These are phyloP conservation scores for Coleophoma eucalyptorum DNA, from an alignment of 2,329 filamentous ascomycete genomes.

Conservation along the genomic window DNA sequence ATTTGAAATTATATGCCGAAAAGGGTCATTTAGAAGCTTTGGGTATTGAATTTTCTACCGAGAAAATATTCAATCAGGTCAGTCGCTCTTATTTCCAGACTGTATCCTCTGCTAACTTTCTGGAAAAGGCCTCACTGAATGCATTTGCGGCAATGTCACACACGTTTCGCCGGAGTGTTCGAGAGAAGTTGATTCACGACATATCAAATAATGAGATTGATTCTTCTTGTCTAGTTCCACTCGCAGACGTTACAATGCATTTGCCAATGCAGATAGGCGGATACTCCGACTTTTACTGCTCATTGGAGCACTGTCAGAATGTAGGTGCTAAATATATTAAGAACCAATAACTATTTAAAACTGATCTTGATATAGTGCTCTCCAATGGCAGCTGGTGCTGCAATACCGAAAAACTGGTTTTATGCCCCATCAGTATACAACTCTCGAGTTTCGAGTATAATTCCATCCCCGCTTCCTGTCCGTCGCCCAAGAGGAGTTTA, in stretches of 20 bases:
- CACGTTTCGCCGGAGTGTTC: constrained; percentile 52
- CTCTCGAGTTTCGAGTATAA: constrained; percentile 50
- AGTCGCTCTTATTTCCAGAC: too few relatives aligned
- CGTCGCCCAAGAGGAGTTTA: constrained; percentile 41
- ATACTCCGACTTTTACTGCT: constrained; percentile 62
- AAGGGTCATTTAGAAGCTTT: constrained; percentile 2
- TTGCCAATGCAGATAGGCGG: constrained; percentile 64
- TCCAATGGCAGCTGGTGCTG: constrained; percentile 1
- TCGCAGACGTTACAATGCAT: constrained; percentile 50
- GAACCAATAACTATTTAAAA: not conserved
- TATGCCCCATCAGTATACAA: constrained; percentile 42
- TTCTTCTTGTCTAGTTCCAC: not conserved
- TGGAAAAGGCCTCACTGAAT: constrained; percentile 48
- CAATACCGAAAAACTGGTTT: constrained; percentile 2
- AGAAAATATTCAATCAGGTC: not conserved
- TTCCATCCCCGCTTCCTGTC: constrained; percentile 41
- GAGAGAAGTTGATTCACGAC: constrained; percentile 49
- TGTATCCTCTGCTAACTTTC: not conserved
- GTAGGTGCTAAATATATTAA: not conserved
- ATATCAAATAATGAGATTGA: constrained; percentile 19
- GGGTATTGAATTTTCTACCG: not conserved
- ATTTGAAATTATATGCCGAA: constrained; percentile 51
- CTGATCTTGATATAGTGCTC: constrained; percentile 1
- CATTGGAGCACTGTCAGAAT: constrained; percentile 6
- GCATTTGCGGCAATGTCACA: constrained; percentile 60